These are phyloP conservation scores for Mycena crocata DNA, from an alignment of 768 basidiomycete species.

Conservation along the genomic window DNA sequence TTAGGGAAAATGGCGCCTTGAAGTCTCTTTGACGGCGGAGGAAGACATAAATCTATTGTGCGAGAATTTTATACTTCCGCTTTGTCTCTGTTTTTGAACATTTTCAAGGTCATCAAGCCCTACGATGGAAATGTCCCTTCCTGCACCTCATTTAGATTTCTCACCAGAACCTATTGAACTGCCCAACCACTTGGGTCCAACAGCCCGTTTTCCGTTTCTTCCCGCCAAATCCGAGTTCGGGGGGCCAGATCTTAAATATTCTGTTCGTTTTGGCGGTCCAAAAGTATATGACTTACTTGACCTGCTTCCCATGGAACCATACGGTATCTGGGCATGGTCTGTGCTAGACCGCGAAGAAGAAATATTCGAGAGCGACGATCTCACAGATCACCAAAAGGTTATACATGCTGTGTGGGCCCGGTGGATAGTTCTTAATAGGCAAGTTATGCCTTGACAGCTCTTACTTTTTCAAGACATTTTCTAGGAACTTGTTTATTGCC, in stretches of 20 bases:
- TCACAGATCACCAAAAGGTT: slow-evolving; percentile 81
- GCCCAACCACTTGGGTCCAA: slow-evolving; percentile 52
- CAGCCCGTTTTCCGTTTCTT: slow-evolving; percentile 62
- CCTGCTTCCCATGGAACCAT: slow-evolving; percentile 67
- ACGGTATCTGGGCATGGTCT: slow-evolving; percentile 76
- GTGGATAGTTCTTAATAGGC: slow-evolving; percentile 71
- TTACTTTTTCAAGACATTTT: slow-evolving; percentile 2
- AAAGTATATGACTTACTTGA: slow-evolving; percentile 74
- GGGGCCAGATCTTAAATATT: slow-evolving; percentile 61
- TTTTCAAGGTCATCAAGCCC: neutral
- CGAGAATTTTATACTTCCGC: neutral
- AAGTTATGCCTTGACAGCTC: neutral
- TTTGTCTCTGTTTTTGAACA: neutral
- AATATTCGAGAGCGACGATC: slow-evolving; percentile 76
- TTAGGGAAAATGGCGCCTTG: slow-evolving; percentile 12
- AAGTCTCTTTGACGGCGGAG: neutral
- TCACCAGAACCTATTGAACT: neutral
- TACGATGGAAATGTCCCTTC: slow-evolving; percentile 8
- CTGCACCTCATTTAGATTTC: slow-evolving; percentile 35
- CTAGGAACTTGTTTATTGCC: slow-evolving; percentile 66
- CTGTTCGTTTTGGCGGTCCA: slow-evolving; percentile 75
- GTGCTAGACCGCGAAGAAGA: slow-evolving; percentile 82
- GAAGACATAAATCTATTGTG: neutral
- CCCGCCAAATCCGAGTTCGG: slow-evolving; percentile 60
- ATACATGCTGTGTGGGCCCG: slow-evolving; percentile 83